Evolutionary conservation across 495 filamentous ascomycete genomes (phyloP), one percentile per base, ranked within the genome.

Genomic region (Daldinia concentrica): DNA sequence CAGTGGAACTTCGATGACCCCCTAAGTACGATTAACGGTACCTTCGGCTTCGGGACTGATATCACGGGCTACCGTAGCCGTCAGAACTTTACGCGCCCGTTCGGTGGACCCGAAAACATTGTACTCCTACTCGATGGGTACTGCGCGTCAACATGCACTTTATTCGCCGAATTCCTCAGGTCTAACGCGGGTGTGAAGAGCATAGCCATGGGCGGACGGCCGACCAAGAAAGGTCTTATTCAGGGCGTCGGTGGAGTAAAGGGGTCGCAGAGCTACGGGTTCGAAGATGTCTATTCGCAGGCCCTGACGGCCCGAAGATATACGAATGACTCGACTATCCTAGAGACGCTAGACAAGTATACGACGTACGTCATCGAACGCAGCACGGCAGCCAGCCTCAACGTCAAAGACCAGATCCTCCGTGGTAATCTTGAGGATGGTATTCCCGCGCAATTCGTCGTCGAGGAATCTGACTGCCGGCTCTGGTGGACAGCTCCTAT

Each of bases 121-220:
- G 75, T 83, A 52, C 59, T 88, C 65, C 74, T 85, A 48, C 84
- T 84, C 30, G 89, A 91, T 74, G 89, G 90, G 50, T 84, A 84
- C 69, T 92, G 90, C 77, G 86, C 84, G 29, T 90, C 87, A 3
- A 89, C 88, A 1, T 92, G 90, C 79, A 85, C 86, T 4, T 77
- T 90, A 66, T 87, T 90, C 76, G 77, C 79, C 50, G 83, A 87
- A 43, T 80, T 89, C 45, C 82, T 91, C 77, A 80, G 82, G 3
- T 78, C 83, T 61, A 82, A 86, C 70, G 87, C 80, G 14, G 82
- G 82, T 29, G 86, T 92, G 1, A 86, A 86, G 71, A 86, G 85
- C 27, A 84, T 91, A 51, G 84, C 84, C 2, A 78, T 91, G 34
- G 90, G 90, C 17, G 90, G 90, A 14, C 84, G 89, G 19, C 86